A percentile compares a stretch with the other conserved stretches of the same genome.
These are phyloP conservation scores for Yamadazyma insecticola DNA, from an alignment of 805 yeast species.

Conservation along the genomic window DNA sequence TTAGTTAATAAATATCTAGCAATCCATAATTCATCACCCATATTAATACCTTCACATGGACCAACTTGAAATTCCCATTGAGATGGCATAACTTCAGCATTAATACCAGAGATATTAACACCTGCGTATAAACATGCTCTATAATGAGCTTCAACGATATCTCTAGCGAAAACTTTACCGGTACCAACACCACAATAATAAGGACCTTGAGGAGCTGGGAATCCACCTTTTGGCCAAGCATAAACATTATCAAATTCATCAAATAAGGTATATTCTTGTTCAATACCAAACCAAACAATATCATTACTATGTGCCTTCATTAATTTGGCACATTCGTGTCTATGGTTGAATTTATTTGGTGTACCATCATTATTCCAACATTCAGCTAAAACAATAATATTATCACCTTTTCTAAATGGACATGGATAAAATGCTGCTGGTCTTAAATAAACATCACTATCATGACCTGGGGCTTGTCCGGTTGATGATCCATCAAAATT, in stretches of 20 bases:
- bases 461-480: constrained; percentile 97
- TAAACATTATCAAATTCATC: constrained; percentile 86
- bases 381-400: constrained; percentile 90
- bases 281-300: constrained; percentile 95
- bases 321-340: constrained; percentile 93
- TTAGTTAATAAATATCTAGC: constrained; percentile 90
- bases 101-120: constrained; percentile 86
- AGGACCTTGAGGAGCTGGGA: constrained; percentile 99
- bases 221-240: constrained; percentile 99
- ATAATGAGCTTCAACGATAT: constrained; percentile 98
- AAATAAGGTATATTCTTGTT: constrained; percentile 96
- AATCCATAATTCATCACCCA: constrained; percentile 98
- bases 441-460: constrained; percentile 91
- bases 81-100: constrained; percentile 99
- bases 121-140: constrained; percentile 96
- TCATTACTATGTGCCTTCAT: constrained; percentile 87
- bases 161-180: constrained; percentile 97
- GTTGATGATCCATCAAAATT: constrained; percentile 99
- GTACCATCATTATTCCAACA: constrained; percentile 99
- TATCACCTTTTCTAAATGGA: constrained; percentile 97
- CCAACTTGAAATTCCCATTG: constrained; percentile 99
- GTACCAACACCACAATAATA: constrained; percentile 99
- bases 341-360: constrained; percentile 97
- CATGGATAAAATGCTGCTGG: constrained; percentile 95
- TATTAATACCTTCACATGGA: constrained; percentile 89